Evolutionary conservation across 768 basidiomycete genomes (phyloP).

Genomic region (Paxillus ammoniavirescens): DNA sequence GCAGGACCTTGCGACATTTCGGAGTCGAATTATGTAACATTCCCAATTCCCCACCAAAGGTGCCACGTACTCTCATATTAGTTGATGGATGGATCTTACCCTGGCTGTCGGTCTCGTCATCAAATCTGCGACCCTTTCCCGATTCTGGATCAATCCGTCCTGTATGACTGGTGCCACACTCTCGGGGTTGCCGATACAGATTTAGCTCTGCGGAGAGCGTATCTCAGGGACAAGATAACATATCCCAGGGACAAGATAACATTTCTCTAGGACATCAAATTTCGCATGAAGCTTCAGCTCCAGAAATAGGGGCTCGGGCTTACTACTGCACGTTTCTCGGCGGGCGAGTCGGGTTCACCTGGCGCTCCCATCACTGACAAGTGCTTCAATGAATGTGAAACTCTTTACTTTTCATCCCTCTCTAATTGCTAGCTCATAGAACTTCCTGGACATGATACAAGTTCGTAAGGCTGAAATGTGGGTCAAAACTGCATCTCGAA

Average conservation of each 20-base stretch:
- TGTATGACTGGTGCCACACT: slow-evolving; percentile 52
- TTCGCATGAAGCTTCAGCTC: slow-evolving; percentile 1
- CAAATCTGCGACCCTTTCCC: background rate
- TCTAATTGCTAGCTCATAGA: slow-evolving; percentile 22
- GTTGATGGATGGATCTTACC: too few relatives aligned
- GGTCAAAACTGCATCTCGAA: slow-evolving; percentile 19
- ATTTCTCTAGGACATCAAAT: slow-evolving; percentile 33
- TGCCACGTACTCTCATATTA: too few relatives aligned
- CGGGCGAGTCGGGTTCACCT: slow-evolving; percentile 31
- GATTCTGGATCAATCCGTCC: slow-evolving; percentile 44
- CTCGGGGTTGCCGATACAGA: background rate
- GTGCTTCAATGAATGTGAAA: background rate
- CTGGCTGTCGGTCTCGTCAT: too few relatives aligned
- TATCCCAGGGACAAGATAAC: slow-evolving; percentile 48
- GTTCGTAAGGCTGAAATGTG: slow-evolving; percentile 36
- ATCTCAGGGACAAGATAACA: slow-evolving; percentile 46
- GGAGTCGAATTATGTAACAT: too few relatives aligned
- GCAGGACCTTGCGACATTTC: too few relatives aligned
- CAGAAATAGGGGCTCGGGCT: slow-evolving; percentile 29
- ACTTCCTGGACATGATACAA: slow-evolving; percentile 55
- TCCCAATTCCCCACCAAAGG: too few relatives aligned
- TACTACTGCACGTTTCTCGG: slow-evolving; percentile 30
- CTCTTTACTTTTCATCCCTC: background rate
- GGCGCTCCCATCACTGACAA: background rate
- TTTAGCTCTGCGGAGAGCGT: slow-evolving; percentile 28